Percentiles rank a stretch among this genome's conserved stretches.
Evolutionary conservation across 1,139 yeast species (phyloP).

Genomic region (Pichia sp.): DNA sequence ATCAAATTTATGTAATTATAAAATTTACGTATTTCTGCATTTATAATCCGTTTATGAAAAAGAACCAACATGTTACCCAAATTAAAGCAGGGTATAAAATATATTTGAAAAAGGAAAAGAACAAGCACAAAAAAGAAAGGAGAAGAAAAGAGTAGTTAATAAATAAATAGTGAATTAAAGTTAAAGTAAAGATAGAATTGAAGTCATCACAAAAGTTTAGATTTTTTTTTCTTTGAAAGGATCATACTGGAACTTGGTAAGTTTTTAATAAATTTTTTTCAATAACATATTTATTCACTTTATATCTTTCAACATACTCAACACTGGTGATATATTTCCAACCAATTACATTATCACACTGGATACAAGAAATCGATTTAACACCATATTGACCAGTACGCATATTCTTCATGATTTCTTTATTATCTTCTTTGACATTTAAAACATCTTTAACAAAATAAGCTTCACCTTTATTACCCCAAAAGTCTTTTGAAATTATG

Average conservation of each 20-base stretch:
- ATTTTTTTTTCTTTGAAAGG: too few relatives aligned
- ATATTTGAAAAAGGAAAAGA: too few relatives aligned
- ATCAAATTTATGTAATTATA: too few relatives aligned
- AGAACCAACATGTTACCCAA: too few relatives aligned
- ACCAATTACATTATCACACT: constrained; percentile 58
- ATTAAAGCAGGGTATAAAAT: too few relatives aligned
- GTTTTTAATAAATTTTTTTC: constrained; percentile 35
- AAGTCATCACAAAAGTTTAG: not conserved
- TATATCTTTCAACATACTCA: constrained; percentile 52
- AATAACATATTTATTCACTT: constrained; percentile 74
- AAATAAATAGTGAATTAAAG: too few relatives aligned
- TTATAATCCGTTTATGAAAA: too few relatives aligned
- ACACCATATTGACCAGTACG: constrained; percentile 66
- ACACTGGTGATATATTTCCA: constrained; percentile 72
- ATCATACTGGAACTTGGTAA: constrained; percentile 2
- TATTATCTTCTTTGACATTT: constrained; percentile 34
- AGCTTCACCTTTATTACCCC: constrained; percentile 49
- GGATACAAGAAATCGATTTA: constrained; percentile 58
- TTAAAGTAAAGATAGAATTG: not conserved
- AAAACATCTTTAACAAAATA: constrained; percentile 45
- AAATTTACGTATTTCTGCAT: too few relatives aligned
- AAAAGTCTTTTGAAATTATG: constrained; percentile 44
- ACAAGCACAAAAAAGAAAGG: too few relatives aligned
- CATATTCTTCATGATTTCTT: constrained; percentile 41
- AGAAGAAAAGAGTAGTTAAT: too few relatives aligned